Evolutionary conservation across 805 yeast species (phyloP), one percentile per base, ranked within the genome.

Genomic region (Ogataea henricii): DNA sequence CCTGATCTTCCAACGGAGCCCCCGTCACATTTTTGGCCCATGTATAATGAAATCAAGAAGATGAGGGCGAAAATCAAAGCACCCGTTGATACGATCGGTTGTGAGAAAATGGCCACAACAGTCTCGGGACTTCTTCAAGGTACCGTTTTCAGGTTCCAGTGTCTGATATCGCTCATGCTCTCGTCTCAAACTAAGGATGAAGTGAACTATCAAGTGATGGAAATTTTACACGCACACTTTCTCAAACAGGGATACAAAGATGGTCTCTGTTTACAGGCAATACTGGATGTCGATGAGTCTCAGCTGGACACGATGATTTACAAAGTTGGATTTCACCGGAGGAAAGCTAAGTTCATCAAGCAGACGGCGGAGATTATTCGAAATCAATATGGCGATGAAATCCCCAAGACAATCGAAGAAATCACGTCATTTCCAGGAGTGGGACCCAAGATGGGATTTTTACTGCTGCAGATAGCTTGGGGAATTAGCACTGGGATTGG

Each of bases 101-200:
- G 96, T 64, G 90, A 86, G 20, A 72, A 73, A 23, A 72, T 79
- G 41, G 80, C 83, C 0, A 68, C 70, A 18, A 64, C 74, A 3
- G 69, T 79, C 14, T 66, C 76, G 6, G 67, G 59, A 3, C 51
- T 58, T 1, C 53, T 59, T 7, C 63, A 68, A 23, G 80, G 82
- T 1, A 60, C 62, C 14, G 54, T 66, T 1, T 79, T 67, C 59
- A 72, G 97, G 42, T 85, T 84, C 59, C 97, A 90, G 64, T 71
- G 88, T 29, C 71, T 91, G 27, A 73, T 90, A 0, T 83, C 96
- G 3, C 72, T 91, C 43, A 87, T 91, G 91, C 78, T 91, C 25
- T 87, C 96, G 8, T 79, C 97, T 0, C 97, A 91, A 57, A 91
- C 98, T 1, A 90, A 87, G 61, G 98, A 91, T 65, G 96, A 89